These are phyloP conservation scores for Mycena kentingensis DNA, from an alignment of 768 basidiomycete species.

Conservation along the genomic window DNA sequence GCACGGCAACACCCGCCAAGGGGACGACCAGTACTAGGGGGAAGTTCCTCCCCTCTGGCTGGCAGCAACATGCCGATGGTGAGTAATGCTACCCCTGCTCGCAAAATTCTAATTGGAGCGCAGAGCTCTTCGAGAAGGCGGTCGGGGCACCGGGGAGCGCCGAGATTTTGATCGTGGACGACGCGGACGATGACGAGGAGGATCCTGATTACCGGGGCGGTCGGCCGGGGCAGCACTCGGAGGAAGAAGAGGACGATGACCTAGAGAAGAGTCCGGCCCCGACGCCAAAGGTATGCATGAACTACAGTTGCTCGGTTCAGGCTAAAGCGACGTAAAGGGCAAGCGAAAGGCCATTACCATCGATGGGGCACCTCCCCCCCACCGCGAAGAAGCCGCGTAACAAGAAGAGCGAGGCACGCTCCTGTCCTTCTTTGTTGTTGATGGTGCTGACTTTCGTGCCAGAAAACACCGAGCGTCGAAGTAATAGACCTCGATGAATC, in stretches of 20 bases:
- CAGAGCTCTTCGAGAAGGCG: too few species aligned
- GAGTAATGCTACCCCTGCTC: too few species aligned
- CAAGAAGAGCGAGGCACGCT: background rate
- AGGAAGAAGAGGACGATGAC: conserved; percentile 1
- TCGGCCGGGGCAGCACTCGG: background rate
- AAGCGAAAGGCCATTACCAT: conserved; percentile 1
- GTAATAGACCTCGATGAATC: background rate
- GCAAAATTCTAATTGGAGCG: too few species aligned
- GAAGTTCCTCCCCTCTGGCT: too few species aligned
- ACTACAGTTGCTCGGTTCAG: too few species aligned
- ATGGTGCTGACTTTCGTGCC: background rate
- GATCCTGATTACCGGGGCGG: background rate
- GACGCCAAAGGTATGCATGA: background rate
- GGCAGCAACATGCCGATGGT: too few species aligned
- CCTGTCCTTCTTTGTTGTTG: background rate
- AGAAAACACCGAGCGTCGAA: background rate
- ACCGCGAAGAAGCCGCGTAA: background rate
- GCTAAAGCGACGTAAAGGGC: background rate
- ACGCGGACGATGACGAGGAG: background rate
- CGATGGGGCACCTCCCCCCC: background rate
- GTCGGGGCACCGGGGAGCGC: too few species aligned
- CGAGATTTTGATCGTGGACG: too few species aligned
- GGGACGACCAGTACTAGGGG: too few species aligned
- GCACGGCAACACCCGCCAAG: too few species aligned
- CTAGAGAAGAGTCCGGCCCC: background rate